phyloP scores from a whole-genome alignment of 495 filamentous ascomycete genomes.

The Pyrenopolyporus hunteri region DNA sequence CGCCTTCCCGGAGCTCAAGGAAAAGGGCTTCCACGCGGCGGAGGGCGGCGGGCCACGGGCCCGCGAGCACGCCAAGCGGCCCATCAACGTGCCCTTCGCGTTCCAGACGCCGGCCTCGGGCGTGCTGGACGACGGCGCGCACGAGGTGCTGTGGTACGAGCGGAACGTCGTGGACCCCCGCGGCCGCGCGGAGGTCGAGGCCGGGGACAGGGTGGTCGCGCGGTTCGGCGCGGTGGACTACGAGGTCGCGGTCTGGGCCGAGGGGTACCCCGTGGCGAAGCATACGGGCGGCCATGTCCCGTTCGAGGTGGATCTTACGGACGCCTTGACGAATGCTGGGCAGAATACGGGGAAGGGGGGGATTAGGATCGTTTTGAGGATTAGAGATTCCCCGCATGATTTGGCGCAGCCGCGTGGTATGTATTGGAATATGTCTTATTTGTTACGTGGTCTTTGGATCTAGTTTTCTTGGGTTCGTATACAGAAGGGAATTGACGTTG shows the following conservation, averaged over 20 bases:
- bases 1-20: conserved; percentile 42
- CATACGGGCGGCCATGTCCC: conserved; percentile 64
- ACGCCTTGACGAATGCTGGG: conserved; percentile 50
- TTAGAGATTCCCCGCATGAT: conserved; percentile 56
- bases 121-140: conserved; percentile 58
- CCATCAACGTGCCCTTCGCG: conserved; percentile 63
- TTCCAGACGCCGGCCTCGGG: conserved; percentile 64
- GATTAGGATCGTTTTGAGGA: conserved; percentile 34
- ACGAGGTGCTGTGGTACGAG: conserved; percentile 68
- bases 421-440: not conserved
- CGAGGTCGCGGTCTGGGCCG: conserved; percentile 63
- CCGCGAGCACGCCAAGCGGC: conserved; percentile 43
- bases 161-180: conserved; percentile 56
- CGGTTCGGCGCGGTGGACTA: conserved; percentile 70
- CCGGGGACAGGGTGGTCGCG: conserved; percentile 52
- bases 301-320: conserved; percentile 62
- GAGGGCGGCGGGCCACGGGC: conserved; percentile 35
- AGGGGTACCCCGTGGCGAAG: conserved; percentile 57
- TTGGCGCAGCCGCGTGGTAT: conserved; percentile 53
- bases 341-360: conserved; percentile 27
- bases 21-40: conserved; percentile 37
- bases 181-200: conserved; percentile 37
- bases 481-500: not conserved
- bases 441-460: not conserved
- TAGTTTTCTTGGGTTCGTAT: no score